These are phyloP conservation scores for Ophiocordyceps camponoti-leonardi DNA, from an alignment of 2,329 filamentous ascomycete species.

Conservation along the genomic window DNA sequence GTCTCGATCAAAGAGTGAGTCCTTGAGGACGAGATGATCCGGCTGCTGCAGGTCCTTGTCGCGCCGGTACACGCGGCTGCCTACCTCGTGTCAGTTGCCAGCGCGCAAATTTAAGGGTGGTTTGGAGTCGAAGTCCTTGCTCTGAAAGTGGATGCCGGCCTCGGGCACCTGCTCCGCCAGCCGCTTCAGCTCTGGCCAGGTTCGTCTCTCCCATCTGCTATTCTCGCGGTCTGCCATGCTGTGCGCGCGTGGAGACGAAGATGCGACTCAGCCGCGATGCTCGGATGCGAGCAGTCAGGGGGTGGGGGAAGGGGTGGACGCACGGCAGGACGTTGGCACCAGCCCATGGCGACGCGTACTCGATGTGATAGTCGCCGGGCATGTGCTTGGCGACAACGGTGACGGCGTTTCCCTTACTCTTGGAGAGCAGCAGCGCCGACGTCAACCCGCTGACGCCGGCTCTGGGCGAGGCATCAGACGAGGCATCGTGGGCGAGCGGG, in stretches of 20 bases:
- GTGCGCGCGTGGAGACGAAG: not conserved
- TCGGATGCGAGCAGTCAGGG: not conserved
- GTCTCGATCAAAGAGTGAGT: constrained; percentile 44
- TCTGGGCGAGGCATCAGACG: constrained; percentile 6
- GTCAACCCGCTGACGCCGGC: constrained; percentile 36
- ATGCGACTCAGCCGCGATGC: not conserved
- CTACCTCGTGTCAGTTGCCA: constrained; percentile 13
- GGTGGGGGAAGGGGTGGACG: constrained; percentile 12
- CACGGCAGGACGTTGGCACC: constrained; percentile 67
- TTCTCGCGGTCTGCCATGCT: constrained; percentile 26
- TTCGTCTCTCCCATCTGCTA: constrained; percentile 42
- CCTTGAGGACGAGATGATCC: constrained; percentile 23
- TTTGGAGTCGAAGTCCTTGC: constrained; percentile 15
- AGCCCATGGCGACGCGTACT: constrained; percentile 82
- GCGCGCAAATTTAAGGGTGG: not conserved
- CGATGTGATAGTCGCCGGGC: constrained; percentile 82
- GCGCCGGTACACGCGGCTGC: constrained; percentile 32
- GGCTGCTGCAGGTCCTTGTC: constrained; percentile 37
- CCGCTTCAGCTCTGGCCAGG: constrained; percentile 44
- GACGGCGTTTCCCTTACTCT: constrained; percentile 27
- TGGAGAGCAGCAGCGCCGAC: constrained; percentile 29
- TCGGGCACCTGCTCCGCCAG: constrained; percentile 51
- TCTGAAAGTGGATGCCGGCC: constrained; percentile 66
- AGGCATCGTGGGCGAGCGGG: not conserved
- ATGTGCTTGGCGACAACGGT: constrained; percentile 75